phyloP scores from a whole-genome alignment of 176 grass and related monocot species.

The Juncus effusus region DNA sequence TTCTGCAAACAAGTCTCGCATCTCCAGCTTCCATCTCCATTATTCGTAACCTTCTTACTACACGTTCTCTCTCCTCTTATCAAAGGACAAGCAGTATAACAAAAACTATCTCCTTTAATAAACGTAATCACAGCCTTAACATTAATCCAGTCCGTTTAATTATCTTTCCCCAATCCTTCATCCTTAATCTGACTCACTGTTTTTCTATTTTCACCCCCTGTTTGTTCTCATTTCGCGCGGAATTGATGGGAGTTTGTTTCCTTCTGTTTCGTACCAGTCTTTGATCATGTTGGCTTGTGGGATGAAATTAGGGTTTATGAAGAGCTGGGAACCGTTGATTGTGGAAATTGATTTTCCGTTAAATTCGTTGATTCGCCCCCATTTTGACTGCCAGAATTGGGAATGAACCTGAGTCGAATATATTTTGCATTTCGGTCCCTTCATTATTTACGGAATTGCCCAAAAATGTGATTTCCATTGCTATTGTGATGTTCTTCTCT shows the following conservation, averaged over 20 bases:
- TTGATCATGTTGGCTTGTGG: constrained; percentile 56
- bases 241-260: constrained; percentile 41
- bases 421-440: constrained; percentile 59
- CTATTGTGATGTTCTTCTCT: too few species aligned
- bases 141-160: constrained; percentile 69
- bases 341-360: constrained; percentile 45
- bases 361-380: constrained; percentile 53
- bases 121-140: constrained; percentile 54
- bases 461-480: constrained; percentile 79
- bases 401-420: constrained; percentile 63
- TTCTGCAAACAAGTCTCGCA: constrained; percentile 59
- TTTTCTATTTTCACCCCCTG: constrained; percentile 50
- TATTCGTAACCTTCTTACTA: constrained; percentile 85
- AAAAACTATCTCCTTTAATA: constrained; percentile 48
- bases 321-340: constrained; percentile 44
- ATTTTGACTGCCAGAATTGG: constrained; percentile 71
- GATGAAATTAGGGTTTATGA: constrained; percentile 63
- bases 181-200: constrained; percentile 77
- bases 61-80: constrained; percentile 42
- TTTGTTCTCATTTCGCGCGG: constrained; percentile 39
- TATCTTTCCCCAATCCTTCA: constrained; percentile 51
- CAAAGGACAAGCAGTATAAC: constrained; percentile 65
- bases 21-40: constrained; percentile 77
- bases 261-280: constrained; percentile 81
- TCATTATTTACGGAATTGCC: constrained; percentile 64